Percentiles rank a stretch among this genome's conserved stretches.
Conservation (phyloP, 306 rosid species). For the Vicia faba region DNA sequence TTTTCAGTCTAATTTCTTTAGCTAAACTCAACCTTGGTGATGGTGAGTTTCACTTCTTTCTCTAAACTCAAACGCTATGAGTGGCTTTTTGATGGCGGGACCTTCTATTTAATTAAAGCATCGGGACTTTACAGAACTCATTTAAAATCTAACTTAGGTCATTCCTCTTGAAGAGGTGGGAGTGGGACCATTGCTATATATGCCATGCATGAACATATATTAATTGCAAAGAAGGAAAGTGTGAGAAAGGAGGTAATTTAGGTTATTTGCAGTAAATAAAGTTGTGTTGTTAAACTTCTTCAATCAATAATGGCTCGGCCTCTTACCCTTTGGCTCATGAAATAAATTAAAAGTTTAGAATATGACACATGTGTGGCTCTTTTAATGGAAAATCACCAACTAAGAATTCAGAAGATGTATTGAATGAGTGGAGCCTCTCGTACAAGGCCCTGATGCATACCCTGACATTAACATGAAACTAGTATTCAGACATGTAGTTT, state of each 20-base stretch:
- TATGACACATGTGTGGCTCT: neutral
- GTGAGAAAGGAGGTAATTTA: constrained; percentile 35
- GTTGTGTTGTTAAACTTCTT: constrained; percentile 15
- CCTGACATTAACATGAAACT: constrained; percentile 43
- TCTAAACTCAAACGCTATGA: no score
- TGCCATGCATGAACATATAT: constrained; percentile 5
- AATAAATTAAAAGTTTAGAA: constrained; percentile 17
- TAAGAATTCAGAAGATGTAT: constrained; percentile 24
- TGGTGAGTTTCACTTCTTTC: no score
- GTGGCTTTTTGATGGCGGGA: neutral
- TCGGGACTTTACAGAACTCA: neutral
- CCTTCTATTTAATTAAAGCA: neutral
- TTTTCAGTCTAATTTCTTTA: no score
- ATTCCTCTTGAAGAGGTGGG: neutral
- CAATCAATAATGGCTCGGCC: constrained; percentile 14
- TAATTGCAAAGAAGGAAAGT: constrained; percentile 25
- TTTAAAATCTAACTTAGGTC: constrained; percentile 21
- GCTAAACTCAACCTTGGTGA: no score
- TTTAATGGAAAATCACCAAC: constrained; percentile 43
- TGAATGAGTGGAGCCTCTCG: constrained; percentile 28
- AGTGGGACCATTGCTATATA: neutral
- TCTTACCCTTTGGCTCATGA: neutral
- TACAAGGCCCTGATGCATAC: constrained; percentile 12
- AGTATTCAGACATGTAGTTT: constrained; percentile 34
- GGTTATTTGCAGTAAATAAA: neutral